Evolutionary conservation across 1,284 basidiomycete genomes (phyloP).

Genomic region (Cryptococcus floricola): DNA sequence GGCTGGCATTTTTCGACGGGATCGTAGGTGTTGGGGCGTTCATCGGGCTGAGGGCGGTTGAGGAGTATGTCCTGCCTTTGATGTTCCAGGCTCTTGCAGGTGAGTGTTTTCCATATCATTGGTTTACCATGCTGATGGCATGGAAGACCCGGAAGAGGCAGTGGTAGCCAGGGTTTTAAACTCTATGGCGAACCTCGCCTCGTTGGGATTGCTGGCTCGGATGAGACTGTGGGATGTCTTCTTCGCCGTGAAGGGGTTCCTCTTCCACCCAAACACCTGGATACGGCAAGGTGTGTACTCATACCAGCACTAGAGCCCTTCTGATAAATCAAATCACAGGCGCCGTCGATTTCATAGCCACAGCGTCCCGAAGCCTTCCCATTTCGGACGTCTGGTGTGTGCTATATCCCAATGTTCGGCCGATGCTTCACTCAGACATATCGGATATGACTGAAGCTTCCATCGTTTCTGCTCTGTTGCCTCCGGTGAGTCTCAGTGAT

Average conservation of each 20-base stretch:
- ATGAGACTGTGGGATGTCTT: slow-evolving; percentile 93
- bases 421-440: slow-evolving; percentile 83
- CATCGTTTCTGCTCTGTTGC: slow-evolving; percentile 68
- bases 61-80: slow-evolving; percentile 78
- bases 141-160: slow-evolving; percentile 83
- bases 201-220: slow-evolving; percentile 81
- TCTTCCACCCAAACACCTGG: slow-evolving; percentile 97
- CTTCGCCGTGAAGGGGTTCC: slow-evolving; percentile 76
- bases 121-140: neutral
- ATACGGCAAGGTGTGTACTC: slow-evolving; percentile 71
- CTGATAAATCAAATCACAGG: slow-evolving; percentile 52
- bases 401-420: slow-evolving; percentile 82
- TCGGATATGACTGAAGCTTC: slow-evolving; percentile 67
- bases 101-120: slow-evolving; percentile 45
- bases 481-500: slow-evolving; percentile 59
- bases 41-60: slow-evolving; percentile 72
- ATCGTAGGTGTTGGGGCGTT: slow-evolving; percentile 92
- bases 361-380: slow-evolving; percentile 72
- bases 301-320: neutral
- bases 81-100: slow-evolving; percentile 91
- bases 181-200: slow-evolving; percentile 77
- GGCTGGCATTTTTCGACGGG: slow-evolving; percentile 90
- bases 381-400: slow-evolving; percentile 93
- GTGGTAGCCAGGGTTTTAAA: slow-evolving; percentile 84
- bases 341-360: slow-evolving; percentile 78